Conservation (phyloP, 495 filamentous ascomycete genomes). For the Lentithecium fluviatile region DNA sequence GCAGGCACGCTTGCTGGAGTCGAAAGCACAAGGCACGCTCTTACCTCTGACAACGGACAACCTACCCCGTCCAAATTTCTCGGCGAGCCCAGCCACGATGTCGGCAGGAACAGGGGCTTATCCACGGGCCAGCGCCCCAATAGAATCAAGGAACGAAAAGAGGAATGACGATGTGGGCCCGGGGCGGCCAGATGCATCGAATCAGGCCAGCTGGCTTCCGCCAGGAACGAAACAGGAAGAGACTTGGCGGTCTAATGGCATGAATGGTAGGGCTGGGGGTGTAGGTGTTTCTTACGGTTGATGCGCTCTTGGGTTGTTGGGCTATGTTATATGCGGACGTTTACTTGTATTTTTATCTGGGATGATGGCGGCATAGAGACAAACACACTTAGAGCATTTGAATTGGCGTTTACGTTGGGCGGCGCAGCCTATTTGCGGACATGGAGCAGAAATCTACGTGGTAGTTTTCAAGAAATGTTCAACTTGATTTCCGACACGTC, state of each 20-base stretch:
- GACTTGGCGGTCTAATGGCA: conserved; percentile 31
- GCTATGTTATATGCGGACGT: conserved; percentile 1
- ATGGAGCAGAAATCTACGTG: no score
- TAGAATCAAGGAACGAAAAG: conserved; percentile 23
- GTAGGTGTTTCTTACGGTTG: conserved; percentile 22
- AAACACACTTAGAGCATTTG: conserved; percentile 1
- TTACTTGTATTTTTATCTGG: background rate
- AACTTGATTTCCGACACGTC: no score
- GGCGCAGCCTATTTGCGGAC: no score
- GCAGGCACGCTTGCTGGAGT: conserved; percentile 56
- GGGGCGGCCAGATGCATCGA: conserved; percentile 4
- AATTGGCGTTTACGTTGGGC: conserved; percentile 1
- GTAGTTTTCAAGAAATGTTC: no score
- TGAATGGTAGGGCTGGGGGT: conserved; percentile 13
- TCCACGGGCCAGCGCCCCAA: conserved; percentile 11
- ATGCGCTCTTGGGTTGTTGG: background rate
- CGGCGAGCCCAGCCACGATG: conserved; percentile 20
- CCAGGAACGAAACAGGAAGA: conserved; percentile 38
- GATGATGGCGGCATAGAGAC: background rate
- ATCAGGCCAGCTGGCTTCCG: conserved; percentile 30
- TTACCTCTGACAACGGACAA: conserved; percentile 62
- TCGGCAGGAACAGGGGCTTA: conserved; percentile 21
- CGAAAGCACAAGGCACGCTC: conserved; percentile 60
- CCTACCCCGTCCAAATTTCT: conserved; percentile 5
- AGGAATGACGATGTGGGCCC: conserved; percentile 22